Evolutionary conservation across 345 rosid species (phyloP), one percentile per base, ranked within the genome.

Genomic region (Boechera divaricarpa): DNA sequence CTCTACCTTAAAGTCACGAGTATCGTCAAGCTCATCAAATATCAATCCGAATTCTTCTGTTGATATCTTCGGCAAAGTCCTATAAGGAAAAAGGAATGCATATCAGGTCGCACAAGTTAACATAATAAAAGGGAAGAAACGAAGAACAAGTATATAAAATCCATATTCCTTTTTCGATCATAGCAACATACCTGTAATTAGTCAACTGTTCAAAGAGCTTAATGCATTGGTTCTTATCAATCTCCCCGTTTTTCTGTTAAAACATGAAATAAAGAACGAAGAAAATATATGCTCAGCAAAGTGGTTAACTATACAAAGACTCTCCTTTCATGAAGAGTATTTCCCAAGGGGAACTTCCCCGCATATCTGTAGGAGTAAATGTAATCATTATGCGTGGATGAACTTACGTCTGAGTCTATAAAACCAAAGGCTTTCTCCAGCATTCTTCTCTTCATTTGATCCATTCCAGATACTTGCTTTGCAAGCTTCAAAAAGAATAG

Each of bases 11-110:
- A 95, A 92, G 84, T 95, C 99, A 82, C 49, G 88, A 76, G 85
- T 83, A 80, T 95, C 99, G 77, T 95, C 99, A 81, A 95, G 88
- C 78, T 89, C 98, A 82, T 78, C 86, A 84, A 95, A 95, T 82
- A 95, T 92, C 55, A 91, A 77, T 79, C 77, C 93, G 62, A 89
- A 95, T 48, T 95, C 99, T 79, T 95, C 98, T 49, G 67, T 79
- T 39, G 97, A 86, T 76, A 87, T 95, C 62, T 89, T 95, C 8
- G 99, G 98, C 80, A 95, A 76, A 62, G 94, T 84, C 90, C 99
- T 94, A 79, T 21, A 74, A 80, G 5, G 69, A 33, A 7, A 75
- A 63, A 65, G 39, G 44, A 72, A 67, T 7, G 58, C 33, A 38
- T 62, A 47, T 35, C 28, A 67, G 39, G 29, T 60, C 63, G 54